Base-by-base conservation (phyloP, 192 early-diverging fungal species). In the Phycomyces nitens region DNA sequence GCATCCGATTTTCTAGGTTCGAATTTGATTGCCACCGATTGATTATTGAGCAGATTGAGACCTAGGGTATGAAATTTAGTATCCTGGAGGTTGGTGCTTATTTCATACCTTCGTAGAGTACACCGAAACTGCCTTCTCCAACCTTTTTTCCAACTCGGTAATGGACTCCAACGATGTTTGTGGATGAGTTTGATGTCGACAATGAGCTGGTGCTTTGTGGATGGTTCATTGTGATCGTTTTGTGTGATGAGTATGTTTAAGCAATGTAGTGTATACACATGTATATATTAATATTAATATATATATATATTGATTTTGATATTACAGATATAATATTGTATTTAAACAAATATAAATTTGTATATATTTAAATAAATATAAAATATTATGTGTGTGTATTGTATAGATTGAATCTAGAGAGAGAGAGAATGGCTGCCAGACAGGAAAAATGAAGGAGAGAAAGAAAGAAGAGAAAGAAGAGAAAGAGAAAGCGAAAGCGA, bases 121-220 rank as follows among this genome's bases (percentile, higher is more conserved):
- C 89, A 62, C 97, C 97, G 84, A 99, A 99, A 68, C 89, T 92
- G 42, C 97, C 97, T 75, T 97, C 95, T 23, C 95, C 97, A 73
- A 99, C 87, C 80, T 94, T 94, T 76, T 92, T 93, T 39, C 94
- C 95, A 22, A 99, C 94, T 71, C 88, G 89, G 76, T 92, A 99
- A 68, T 97, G 95, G 20, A 94, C 93, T 27, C 97, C 97, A 22
- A 99, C 97, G 58, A 97, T 84, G 69, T 93, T 94, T 38, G 85
- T 81, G 12, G 70, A 62, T 18, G 77, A 82, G 11, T 22, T 29
- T 27, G 42, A n/a, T 51, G 26, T 12, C 16, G 29, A 44, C 20
- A 56, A 27, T 34, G 65, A 23, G n/a, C 52, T 54, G 18, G 14
- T 54, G 53, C 40, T 50, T 34, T 34, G 23, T 39, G 59, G 55